Evolutionary conservation across 257 asterid genomes (phyloP).

Genomic region (Haberlea rhodopensis): DNA sequence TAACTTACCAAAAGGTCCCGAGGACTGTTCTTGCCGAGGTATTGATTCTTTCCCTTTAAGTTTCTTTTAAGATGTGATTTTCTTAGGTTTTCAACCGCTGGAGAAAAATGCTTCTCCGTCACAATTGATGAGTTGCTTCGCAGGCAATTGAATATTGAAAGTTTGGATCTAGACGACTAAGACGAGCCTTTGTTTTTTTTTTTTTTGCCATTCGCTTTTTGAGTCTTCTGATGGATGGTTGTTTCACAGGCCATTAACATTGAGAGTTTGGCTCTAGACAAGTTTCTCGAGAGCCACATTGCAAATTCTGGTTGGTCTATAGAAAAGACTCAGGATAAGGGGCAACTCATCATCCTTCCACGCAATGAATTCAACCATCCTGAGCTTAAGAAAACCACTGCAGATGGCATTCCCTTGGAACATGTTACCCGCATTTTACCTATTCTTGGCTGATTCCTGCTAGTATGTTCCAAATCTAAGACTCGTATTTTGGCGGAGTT

Average conservation of each 20-base stretch:
- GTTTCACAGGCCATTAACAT: constrained; percentile 64
- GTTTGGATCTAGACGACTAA: constrained; percentile 6
- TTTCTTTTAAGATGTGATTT: background rate
- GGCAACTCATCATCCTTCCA: constrained; percentile 60
- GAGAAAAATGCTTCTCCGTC: background rate
- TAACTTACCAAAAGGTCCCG: constrained; percentile 68
- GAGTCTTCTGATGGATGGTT: constrained; percentile 7
- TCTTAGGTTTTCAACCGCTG: background rate
- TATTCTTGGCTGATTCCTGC: constrained; percentile 52
- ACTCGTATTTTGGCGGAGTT: background rate
- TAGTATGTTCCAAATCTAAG: background rate
- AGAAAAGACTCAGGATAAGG: constrained; percentile 60
- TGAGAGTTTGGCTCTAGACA: constrained; percentile 72
- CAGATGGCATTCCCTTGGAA: constrained; percentile 66
- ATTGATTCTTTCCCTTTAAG: constrained; percentile 28
- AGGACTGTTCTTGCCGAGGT: constrained; percentile 90
- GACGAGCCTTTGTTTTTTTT: too few relatives aligned
- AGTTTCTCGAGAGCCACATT: constrained; percentile 69
- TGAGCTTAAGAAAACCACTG: constrained; percentile 62
- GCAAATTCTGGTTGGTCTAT: constrained; percentile 59
- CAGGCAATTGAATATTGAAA: background rate
- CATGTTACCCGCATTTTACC: constrained; percentile 74
- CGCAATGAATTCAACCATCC: constrained; percentile 73
- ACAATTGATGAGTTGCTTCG: background rate
- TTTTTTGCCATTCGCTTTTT: too few relatives aligned